A percentile compares a stretch with the other conserved stretches of the same genome.
Conservation (phyloP, 2,329 filamentous ascomycete genomes). For the Huntiella abstrusa region DNA sequence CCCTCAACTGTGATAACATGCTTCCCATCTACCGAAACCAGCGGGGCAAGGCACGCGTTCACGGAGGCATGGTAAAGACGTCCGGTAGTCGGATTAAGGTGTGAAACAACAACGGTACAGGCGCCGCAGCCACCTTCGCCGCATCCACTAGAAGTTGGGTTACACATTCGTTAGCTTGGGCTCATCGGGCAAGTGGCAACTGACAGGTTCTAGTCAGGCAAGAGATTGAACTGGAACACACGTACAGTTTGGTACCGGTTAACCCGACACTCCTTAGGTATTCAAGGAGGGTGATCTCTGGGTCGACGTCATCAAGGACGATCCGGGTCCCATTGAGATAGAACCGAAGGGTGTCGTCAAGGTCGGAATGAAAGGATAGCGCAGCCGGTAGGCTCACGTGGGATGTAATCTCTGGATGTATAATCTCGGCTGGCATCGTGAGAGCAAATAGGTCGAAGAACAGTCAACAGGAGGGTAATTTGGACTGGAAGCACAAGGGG, state of each 20-base stretch:
- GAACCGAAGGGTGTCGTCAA: constrained; percentile 77
- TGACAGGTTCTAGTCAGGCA: neutral
- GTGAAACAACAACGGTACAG: constrained; percentile 86
- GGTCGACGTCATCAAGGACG: constrained; percentile 68
- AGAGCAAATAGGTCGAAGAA: too few species aligned
- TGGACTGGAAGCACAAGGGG: too few species aligned
- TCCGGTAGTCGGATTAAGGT: constrained; percentile 81
- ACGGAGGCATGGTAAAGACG: constrained; percentile 91
- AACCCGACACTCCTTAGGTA: constrained; percentile 84
- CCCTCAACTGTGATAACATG: constrained; percentile 97
- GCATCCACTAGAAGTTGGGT: constrained; percentile 41
- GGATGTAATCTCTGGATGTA: too few species aligned
- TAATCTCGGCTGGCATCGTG: too few species aligned
- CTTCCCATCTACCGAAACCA: constrained; percentile 88
- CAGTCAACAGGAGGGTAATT: too few species aligned
- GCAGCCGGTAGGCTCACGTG: neutral
- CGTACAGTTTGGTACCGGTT: constrained; percentile 76
- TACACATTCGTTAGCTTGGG: neutral
- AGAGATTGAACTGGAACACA: constrained; percentile 10
- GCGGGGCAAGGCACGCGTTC: constrained; percentile 83
- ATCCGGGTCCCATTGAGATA: constrained; percentile 90
- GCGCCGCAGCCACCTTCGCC: constrained; percentile 93
- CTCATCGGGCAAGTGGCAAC: too few species aligned
- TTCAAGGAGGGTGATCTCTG: constrained; percentile 79
- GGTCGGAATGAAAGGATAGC: constrained; percentile 44